Percentiles rank a stretch among this genome's conserved stretches.
phyloP scores from a whole-genome alignment of 306 rosid genomes.

The Quercus robur region DNA sequence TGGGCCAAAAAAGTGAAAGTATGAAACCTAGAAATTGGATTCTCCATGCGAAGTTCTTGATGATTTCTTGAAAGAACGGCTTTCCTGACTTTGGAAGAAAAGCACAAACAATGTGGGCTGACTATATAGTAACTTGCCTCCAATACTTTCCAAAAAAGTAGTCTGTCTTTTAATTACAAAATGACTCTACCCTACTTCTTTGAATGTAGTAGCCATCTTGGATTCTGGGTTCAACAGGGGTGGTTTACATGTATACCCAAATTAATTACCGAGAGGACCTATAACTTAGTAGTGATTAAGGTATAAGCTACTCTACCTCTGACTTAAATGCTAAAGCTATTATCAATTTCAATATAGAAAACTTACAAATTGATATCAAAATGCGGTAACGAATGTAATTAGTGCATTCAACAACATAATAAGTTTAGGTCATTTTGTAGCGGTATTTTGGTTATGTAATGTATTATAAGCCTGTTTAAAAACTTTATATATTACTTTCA shows the following conservation, averaged over 20 bases:
- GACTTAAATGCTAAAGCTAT: too few relatives aligned
- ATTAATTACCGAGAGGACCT: not conserved
- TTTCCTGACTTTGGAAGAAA: not conserved
- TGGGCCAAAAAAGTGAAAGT: not conserved
- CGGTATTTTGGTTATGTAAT: too few relatives aligned
- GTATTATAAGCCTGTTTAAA: too few relatives aligned
- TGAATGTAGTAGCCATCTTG: not conserved
- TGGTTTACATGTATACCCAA: not conserved
- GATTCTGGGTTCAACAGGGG: constrained; percentile 5
- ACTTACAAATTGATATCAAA: too few relatives aligned
- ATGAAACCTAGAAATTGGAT: not conserved
- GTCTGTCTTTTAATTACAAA: not conserved
- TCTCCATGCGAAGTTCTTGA: not conserved
- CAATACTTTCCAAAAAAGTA: not conserved
- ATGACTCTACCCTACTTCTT: not conserved
- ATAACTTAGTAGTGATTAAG: not conserved
- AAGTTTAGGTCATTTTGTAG: too few relatives aligned
- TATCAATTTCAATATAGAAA: too few relatives aligned
- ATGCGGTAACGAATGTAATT: too few relatives aligned
- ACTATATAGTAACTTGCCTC: not conserved
- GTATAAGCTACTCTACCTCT: too few relatives aligned
- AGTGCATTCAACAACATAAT: too few relatives aligned
- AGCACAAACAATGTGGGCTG: not conserved
- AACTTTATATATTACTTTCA: too few relatives aligned
- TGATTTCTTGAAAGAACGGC: not conserved